These are phyloP conservation scores for Wilhelminamyces savonicus DNA, from an alignment of 805 yeast genomes.

Conservation along the genomic window DNA sequence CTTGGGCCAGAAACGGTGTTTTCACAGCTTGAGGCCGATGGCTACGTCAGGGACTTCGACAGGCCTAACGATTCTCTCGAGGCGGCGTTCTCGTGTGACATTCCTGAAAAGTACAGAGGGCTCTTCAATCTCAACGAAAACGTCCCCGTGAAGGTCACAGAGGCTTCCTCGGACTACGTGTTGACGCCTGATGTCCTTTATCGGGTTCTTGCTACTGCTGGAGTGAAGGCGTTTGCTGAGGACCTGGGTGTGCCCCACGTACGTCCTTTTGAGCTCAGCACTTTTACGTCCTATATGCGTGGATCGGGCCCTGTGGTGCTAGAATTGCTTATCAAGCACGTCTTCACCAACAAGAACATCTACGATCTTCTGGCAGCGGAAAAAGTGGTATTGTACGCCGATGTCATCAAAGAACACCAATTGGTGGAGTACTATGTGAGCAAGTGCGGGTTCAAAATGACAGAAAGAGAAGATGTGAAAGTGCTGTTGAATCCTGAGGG, in stretches of 20 bases:
- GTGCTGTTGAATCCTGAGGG: conserved; percentile 3
- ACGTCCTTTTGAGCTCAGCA: conserved; percentile 41
- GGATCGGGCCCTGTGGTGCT: conserved; percentile 25
- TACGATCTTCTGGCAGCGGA: conserved; percentile 1
- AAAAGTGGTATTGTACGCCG: conserved; percentile 25
- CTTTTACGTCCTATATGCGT: conserved; percentile 46
- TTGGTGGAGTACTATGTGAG: conserved; percentile 39
- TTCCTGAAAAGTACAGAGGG: conserved; percentile 13
- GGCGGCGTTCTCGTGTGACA: conserved; percentile 18
- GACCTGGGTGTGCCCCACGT: conserved; percentile 1
- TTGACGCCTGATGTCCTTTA: conserved; percentile 10
- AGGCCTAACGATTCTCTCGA: conserved; percentile 12
- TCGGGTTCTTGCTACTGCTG: conserved; percentile 23
- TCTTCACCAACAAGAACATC: conserved; percentile 4
- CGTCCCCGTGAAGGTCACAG: conserved; percentile 9
- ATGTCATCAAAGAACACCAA: conserved; percentile 45
- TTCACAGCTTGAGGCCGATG: conserved; percentile 15
- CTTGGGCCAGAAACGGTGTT: conserved; percentile 19
- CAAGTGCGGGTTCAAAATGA: conserved; percentile 30
- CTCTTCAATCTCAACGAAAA: conserved; percentile 13
- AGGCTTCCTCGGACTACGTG: conserved; percentile 10
- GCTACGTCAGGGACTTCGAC: conserved; percentile 19
- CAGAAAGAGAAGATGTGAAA: conserved; percentile 13
- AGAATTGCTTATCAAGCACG: conserved; percentile 15
- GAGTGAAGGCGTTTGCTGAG: conserved; percentile 6